Evolutionary conservation across 352 stramenopile genomes (phyloP).

Genomic region (Phytophthora citricola): DNA sequence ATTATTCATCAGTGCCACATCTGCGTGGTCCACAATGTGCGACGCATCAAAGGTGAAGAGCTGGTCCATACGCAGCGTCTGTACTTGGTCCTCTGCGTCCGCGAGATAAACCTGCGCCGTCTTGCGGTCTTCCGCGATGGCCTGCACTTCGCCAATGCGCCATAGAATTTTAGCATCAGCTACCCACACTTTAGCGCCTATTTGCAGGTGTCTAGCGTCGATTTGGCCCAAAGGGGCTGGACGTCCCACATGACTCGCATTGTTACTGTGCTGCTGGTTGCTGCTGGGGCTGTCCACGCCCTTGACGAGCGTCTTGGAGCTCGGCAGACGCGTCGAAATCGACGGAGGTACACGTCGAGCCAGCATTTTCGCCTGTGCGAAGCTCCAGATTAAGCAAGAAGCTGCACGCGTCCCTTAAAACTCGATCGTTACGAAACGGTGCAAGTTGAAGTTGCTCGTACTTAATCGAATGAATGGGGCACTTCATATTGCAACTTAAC

Average conservation of each 20-base stretch:
- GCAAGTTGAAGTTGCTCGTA: constrained; percentile 34
- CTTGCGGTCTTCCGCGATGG: constrained; percentile 50
- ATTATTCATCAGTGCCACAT: constrained; percentile 91
- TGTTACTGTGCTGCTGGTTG: constrained; percentile 31
- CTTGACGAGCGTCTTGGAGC: constrained; percentile 30
- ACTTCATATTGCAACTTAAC: constrained; percentile 22
- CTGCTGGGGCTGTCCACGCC: constrained; percentile 27
- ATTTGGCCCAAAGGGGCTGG: constrained; percentile 49
- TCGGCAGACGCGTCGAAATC: constrained; percentile 30
- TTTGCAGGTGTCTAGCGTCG: constrained; percentile 51
- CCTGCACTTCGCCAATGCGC: constrained; percentile 80
- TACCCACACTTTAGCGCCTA: constrained; percentile 80
- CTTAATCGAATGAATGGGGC: constrained; percentile 5
- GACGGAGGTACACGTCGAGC: constrained; percentile 16
- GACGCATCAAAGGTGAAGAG: constrained; percentile 85
- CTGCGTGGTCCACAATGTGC: constrained; percentile 85
- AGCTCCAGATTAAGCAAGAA: constrained; percentile 1
- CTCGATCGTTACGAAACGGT: constrained; percentile 30
- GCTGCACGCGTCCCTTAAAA: constrained; percentile 5
- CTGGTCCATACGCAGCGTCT: constrained; percentile 57
- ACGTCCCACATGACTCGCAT: constrained; percentile 15
- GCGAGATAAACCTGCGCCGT: constrained; percentile 66
- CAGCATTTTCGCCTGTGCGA: constrained; percentile 26
- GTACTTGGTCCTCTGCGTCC: constrained; percentile 68
- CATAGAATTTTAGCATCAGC: constrained; percentile 77